Base-by-base conservation (phyloP, 2,329 filamentous ascomycete genomes). In the Aspergillus sp. region DNA sequence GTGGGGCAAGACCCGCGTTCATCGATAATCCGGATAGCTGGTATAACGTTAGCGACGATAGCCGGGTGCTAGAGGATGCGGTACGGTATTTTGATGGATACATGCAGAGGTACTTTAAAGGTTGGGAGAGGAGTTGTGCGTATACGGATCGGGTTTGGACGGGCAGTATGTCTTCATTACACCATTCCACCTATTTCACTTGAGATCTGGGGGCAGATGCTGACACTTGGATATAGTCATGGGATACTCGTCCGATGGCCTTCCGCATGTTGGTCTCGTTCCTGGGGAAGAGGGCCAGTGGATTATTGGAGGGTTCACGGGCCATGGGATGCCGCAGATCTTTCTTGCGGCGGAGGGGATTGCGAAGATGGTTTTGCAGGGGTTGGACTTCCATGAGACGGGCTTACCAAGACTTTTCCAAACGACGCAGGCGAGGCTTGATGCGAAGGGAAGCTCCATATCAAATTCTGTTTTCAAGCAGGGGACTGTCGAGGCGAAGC, bases 301-400 rank as follows among this genome's bases (percentile, higher is more conserved):
- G 80, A 76, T 87, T 1, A 80, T 82, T 34, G 85, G 84, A 3
- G 82, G 85, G 6, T 90, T 90, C 65, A 87, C 88, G 65, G 88
- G 88, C 1, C 86, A 90, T 71, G 87, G 87, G 0, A 90, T 89
- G 88, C 87, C 87, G 1, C 73, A 86, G 34, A 86, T 85, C 58
- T 84, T 86, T 77, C 83, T 86, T 71, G 84, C 82, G 30, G 86
- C 86, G 0, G 81, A 83, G 66, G 87, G 83, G 0, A 67, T 90
- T 61, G 84, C 81, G 1, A 74, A 77, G 31, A 87, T 89, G 83
- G 81, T 88, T 64, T 56, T 72, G 22, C 66, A 69, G 11, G 71
- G 61, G 3, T 46, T 57, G 1, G 47, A 49, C 4, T 72, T 74
- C 17, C 71, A 69, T 11, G 67, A 66, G 7, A 76, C 71, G 6